Evolutionary conservation across 2,329 filamentous ascomycete genomes (phyloP), one percentile per base, ranked within the genome.

Genomic region (Cadophora gregata): DNA sequence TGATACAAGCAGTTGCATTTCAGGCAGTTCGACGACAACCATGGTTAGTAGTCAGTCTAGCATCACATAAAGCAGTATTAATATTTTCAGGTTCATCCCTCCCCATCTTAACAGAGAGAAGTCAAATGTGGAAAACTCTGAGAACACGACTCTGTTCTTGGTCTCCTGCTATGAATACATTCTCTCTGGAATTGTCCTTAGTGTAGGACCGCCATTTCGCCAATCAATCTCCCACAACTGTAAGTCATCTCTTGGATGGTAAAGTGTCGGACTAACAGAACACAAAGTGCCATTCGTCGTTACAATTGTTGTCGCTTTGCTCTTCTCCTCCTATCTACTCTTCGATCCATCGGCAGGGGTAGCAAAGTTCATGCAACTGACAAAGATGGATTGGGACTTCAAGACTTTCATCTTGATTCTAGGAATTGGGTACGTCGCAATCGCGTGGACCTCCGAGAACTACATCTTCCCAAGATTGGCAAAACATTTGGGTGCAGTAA

Each of bases 111-210:
- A 93, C 75, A 87, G 86, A 29, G 86, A 97, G 33, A 90, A 96
- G 75, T 90, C 91, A 27, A 97, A 96, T 76, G 90, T 94, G 62
- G 85, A 90, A 74, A 98, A 98, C 78, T 97, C 93, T 10, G 92
- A 98, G 75, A 98, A 99, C 75, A 97, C 95, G 0, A 89, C 91
- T 0, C 82, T 99, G 1, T 99, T 99, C 81, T 81, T 98, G 33
- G 83, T 94, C 5, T 96, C 92, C 1, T 97, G 93, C 78, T 98
- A 94, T 75, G 94, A 98, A 77, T 99, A 99, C 78, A 96, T 97
- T 45, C 84, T 97, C 25, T 92, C 93, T 0, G 96, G 93, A 4
- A 85, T 98, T 47, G 91, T 98, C 0, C 84, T 99, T 33, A 97
- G 91, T 73, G 93, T 96, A n/a, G 96, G 96, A 0, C 89, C 87